These are phyloP conservation scores for Rhododendron williamsianum DNA, from an alignment of 148 eudicot species.

Conservation along the genomic window DNA sequence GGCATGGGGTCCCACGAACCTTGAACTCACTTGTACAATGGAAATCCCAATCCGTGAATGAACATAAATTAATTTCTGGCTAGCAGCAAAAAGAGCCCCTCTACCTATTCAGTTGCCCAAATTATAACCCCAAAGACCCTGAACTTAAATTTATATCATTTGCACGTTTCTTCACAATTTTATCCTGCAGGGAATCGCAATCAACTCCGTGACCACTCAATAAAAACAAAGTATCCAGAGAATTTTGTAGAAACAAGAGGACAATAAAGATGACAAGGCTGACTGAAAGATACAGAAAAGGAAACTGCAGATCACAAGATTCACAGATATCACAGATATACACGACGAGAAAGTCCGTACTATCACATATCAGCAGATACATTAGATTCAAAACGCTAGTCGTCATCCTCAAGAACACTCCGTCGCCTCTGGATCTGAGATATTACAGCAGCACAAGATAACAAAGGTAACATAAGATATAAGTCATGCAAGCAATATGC, in stretches of 20 bases:
- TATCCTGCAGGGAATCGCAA: background rate
- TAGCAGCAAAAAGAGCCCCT: background rate
- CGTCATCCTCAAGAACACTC: constrained; percentile 92
- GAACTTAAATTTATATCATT: background rate
- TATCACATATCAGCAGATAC: background rate
- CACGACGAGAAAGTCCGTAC: background rate
- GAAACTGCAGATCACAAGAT: background rate
- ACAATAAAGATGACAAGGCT: background rate
- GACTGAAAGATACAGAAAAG: background rate
- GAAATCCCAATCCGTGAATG: background rate
- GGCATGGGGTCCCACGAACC: background rate
- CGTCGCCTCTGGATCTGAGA: constrained; percentile 96
- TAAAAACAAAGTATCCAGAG: background rate
- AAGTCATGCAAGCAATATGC: constrained; percentile 6
- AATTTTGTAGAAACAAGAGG: background rate
- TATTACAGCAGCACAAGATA: background rate
- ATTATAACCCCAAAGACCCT: background rate
- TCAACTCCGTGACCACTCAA: background rate
- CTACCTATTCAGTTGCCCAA: background rate
- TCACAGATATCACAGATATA: background rate
- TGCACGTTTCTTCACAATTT: background rate
- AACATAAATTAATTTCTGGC: background rate
- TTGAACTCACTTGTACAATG: background rate
- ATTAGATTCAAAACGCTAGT: constrained; percentile 29
- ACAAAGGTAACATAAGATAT: constrained; percentile 9